These are phyloP conservation scores for Saccharomycopsis sp. DNA, from an alignment of 805 yeast species.

Conservation along the genomic window DNA sequence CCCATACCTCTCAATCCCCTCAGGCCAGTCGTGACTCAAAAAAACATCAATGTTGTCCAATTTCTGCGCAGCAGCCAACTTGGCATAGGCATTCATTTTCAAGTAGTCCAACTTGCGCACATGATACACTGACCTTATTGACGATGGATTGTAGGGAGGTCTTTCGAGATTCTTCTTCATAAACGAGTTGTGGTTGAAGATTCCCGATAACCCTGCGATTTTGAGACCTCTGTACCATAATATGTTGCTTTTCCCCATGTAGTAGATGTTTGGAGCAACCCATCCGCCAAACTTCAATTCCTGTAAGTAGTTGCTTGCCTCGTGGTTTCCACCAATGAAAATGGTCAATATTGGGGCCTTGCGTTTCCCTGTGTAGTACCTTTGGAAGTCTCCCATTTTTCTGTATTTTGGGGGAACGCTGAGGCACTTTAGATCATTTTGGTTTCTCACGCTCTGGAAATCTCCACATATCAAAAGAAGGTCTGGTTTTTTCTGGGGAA, in stretches of 20 bases:
- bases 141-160: constrained; percentile 41
- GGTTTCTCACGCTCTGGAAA: constrained; percentile 71
- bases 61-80: constrained; percentile 24
- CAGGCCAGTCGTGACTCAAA: constrained; percentile 94
- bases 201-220: constrained; percentile 82
- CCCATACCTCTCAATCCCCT: constrained; percentile 64
- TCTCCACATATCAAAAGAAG: constrained; percentile 83
- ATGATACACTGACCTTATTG: constrained; percentile 63
- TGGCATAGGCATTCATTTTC: constrained; percentile 38
- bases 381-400: constrained; percentile 69
- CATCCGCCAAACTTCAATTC: constrained; percentile 84
- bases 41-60: constrained; percentile 42
- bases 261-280: constrained; percentile 85
- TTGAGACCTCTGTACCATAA: constrained; percentile 69
- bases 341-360: constrained; percentile 72
- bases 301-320: constrained; percentile 69
- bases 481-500: constrained; percentile 33
- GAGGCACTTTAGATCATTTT: constrained; percentile 58
- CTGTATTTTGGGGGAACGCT: constrained; percentile 77
- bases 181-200: constrained; percentile 52
- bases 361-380: constrained; percentile 54
- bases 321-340: constrained; percentile 95
- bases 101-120: constrained; percentile 57
- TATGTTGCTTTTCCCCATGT: constrained; percentile 70
- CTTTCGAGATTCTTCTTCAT: constrained; percentile 35